phyloP scores from a whole-genome alignment of 345 rosid genomes.

The Sonneratia caseolaris region DNA sequence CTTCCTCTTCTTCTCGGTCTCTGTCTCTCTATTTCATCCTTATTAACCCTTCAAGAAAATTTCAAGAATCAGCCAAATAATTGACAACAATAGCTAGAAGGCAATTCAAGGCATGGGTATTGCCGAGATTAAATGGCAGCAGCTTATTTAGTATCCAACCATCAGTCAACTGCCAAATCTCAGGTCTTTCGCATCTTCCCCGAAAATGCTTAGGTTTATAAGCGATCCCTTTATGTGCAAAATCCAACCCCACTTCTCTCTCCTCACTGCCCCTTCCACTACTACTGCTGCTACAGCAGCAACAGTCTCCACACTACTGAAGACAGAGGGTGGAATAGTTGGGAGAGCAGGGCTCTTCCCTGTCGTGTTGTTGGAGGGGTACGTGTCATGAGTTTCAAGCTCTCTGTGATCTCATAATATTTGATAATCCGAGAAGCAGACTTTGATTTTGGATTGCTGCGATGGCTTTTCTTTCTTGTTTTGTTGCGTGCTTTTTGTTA shows the following conservation, averaged over 20 bases:
- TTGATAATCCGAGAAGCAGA: no score
- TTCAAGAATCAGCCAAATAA: neutral
- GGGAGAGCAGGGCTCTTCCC: neutral
- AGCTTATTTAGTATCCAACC: conserved; percentile 6
- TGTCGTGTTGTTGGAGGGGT: neutral
- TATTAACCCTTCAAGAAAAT: neutral
- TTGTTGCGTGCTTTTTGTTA: neutral
- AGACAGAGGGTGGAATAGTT: neutral
- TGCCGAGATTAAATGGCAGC: neutral
- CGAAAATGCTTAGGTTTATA: conserved; percentile 4
- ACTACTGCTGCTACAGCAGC: neutral
- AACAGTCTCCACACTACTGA: neutral
- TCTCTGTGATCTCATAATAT: neutral
- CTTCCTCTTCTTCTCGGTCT: neutral
- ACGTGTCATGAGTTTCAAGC: neutral
- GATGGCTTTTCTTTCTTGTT: no score
- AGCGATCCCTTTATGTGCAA: conserved; percentile 3
- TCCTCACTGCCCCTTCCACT: neutral
- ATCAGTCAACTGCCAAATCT: neutral
- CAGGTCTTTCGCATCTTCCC: neutral
- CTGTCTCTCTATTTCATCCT: neutral
- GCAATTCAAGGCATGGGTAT: neutral
- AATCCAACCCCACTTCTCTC: conserved; percentile 4
- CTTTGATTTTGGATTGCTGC: neutral
- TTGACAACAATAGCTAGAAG: no score